Base-by-base conservation (phyloP, 2,329 filamentous ascomycete species). In the Thermoascus crustaceus region DNA sequence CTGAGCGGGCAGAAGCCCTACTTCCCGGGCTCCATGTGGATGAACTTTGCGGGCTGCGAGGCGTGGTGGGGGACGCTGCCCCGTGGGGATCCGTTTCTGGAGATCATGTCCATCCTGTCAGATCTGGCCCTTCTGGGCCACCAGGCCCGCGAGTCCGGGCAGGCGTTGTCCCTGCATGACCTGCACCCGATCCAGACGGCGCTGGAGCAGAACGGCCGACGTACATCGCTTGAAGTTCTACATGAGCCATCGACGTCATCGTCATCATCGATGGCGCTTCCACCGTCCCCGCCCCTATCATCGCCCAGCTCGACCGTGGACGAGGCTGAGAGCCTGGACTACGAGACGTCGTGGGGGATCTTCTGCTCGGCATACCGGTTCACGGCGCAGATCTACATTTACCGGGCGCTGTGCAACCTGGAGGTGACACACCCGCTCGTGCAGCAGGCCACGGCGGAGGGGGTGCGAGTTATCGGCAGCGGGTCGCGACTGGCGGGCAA, bases 341-440 rank as follows among this genome's bases (percentile, higher is more conserved):
- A 48, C 0, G 56, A 54, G 3, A 53, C 60, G 24, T 52, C 60
- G 0, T 57, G 55, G n/a, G 51, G 53, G 0, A 22, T 43, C n/a
- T 52, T 64, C 1, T 64, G 63, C 34, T 48, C 56, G 0, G 54
- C 63, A 1, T 68, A 68, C 30, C 60, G 63, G 10, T 60, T 64
- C 19, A 50, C 61, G 0, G 64, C 61, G 0, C 55, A 65, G 4
- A 60, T 68, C 5, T 67, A 64, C 37, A 47, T 67, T 1, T 68
- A 68, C 34, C 51, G 65, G 22, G 63, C 62, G 11, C 47, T 68
- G 3, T 66, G 63, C 34, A 55, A 60, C 1, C 47, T 68, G 3
- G 53, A 61, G 2, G 52, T 58, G 2, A 49, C 48, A 2, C 63
- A 68, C 37, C 51, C 48, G 2, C 47, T 66, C 0, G 64, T 68